Percentiles rank a stretch among this genome's conserved stretches.
Conservation (phyloP, 305 asterid genomes). For the Petunia hybrid region DNA sequence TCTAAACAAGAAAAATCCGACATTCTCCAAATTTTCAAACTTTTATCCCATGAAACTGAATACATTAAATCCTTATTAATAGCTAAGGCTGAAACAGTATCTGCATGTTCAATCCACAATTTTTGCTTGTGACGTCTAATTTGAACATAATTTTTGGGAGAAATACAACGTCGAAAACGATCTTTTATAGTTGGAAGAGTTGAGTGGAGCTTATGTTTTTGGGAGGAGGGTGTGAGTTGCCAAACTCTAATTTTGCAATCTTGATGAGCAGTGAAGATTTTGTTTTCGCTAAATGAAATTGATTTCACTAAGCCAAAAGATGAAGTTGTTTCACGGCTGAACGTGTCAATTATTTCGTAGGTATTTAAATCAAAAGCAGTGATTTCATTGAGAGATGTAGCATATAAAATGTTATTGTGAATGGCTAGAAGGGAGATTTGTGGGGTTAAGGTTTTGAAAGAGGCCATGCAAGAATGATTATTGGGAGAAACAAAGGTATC, state of each 20-base stretch:
- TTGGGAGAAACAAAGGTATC: slow-evolving; percentile 35
- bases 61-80: slow-evolving; percentile 48
- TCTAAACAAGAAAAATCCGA: slow-evolving; percentile 52
- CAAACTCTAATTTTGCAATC: slow-evolving; percentile 76
- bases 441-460: slow-evolving; percentile 42
- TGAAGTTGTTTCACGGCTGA: slow-evolving; percentile 44
- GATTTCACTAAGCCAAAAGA: slow-evolving; percentile 59
- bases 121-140: slow-evolving; percentile 60
- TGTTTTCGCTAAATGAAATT: slow-evolving; percentile 44
- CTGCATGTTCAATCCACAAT: slow-evolving; percentile 70
- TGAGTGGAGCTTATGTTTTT: slow-evolving; percentile 47
- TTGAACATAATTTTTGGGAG: slow-evolving; percentile 58
- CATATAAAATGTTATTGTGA: slow-evolving; percentile 49
- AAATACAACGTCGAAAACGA: slow-evolving; percentile 44
- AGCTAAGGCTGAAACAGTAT: slow-evolving; percentile 63
- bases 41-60: slow-evolving; percentile 70
- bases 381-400: slow-evolving; percentile 53
- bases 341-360: slow-evolving; percentile 42
- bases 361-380: slow-evolving; percentile 46
- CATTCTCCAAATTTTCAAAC: slow-evolving; percentile 60
- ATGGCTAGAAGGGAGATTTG: slow-evolving; percentile 68
- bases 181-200: slow-evolving; percentile 70
- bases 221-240: slow-evolving; percentile 36
- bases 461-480: slow-evolving; percentile 41
- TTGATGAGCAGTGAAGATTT: slow-evolving; percentile 70